These are phyloP conservation scores for Cadophora sp. DNA, from an alignment of 2,329 filamentous ascomycete species.

Conservation along the genomic window DNA sequence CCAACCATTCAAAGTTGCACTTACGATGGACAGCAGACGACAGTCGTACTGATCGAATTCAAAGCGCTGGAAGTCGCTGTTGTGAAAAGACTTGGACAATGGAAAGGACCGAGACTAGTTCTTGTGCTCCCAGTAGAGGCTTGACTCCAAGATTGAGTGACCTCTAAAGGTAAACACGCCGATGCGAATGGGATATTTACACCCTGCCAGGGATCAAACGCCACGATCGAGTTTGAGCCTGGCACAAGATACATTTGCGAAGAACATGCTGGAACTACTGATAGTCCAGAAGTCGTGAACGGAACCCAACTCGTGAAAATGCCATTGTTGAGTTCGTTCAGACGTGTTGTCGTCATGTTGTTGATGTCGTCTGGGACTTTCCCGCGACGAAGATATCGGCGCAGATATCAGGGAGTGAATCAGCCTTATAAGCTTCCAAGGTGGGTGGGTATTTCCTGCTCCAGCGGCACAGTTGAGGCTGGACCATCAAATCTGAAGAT, in stretches of 20 bases:
- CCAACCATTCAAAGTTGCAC: not conserved
- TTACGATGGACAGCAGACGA: slow-evolving; percentile 33
- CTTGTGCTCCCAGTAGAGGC: not conserved
- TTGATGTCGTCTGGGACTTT: not conserved
- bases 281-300: slow-evolving; percentile 30
- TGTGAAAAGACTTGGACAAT: slow-evolving; percentile 29
- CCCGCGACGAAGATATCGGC: not conserved
- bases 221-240: slow-evolving; percentile 19
- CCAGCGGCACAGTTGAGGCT: not conserved
- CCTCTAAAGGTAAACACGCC: slow-evolving; percentile 25
- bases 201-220: slow-evolving; percentile 28
- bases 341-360: slow-evolving; percentile 24
- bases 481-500: not conserved
- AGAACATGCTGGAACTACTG: slow-evolving; percentile 23
- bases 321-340: slow-evolving; percentile 28
- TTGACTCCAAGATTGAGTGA: slow-evolving; percentile 16
- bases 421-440: not conserved
- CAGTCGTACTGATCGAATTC: slow-evolving; percentile 23
- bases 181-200: slow-evolving; percentile 21
- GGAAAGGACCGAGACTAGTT: slow-evolving; percentile 24
- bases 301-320: slow-evolving; percentile 32
- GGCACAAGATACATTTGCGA: slow-evolving; percentile 27
- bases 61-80: slow-evolving; percentile 22
- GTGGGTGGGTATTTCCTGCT: not conserved
- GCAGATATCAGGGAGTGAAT: not conserved